Conservation (phyloP, 2,329 filamentous ascomycete species). For the Microsporum ferrugineum region DNA sequence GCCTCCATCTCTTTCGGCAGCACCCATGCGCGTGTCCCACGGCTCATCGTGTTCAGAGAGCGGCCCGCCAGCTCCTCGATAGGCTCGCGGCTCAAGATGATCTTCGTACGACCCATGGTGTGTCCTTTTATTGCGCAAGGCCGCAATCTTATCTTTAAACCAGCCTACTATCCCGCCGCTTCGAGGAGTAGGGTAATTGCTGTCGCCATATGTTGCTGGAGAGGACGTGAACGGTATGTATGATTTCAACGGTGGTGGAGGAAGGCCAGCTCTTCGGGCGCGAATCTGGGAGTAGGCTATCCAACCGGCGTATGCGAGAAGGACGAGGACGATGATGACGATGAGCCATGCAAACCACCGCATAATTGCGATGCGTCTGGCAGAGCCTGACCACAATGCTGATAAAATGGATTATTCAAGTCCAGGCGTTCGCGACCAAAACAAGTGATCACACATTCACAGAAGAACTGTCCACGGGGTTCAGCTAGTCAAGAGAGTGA, state of each 20-base stretch:
- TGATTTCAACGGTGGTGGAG: constrained; percentile 50
- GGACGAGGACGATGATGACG: constrained; percentile 49
- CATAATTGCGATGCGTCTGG: constrained; percentile 19
- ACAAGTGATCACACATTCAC: too few relatives aligned
- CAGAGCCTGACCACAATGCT: neutral
- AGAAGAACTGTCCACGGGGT: neutral
- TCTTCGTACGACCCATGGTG: constrained; percentile 62
- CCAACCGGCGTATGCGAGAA: constrained; percentile 52
- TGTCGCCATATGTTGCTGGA: constrained; percentile 35
- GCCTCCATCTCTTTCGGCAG: constrained; percentile 49
- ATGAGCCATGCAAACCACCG: constrained; percentile 39
- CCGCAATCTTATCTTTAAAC: constrained; percentile 55
- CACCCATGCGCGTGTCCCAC: constrained; percentile 70
- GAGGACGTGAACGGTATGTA: constrained; percentile 59
- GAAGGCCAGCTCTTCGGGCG: constrained; percentile 62
- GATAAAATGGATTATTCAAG: too few relatives aligned
- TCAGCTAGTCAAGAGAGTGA: neutral
- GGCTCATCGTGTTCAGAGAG: constrained; percentile 62
- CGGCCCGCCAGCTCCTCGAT: constrained; percentile 29
- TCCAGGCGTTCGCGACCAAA: too few relatives aligned
- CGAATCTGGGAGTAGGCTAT: constrained; percentile 60
- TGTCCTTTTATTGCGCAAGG: constrained; percentile 54
- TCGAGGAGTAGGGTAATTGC: constrained; percentile 39
- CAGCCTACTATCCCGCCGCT: constrained; percentile 58
- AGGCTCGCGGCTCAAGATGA: constrained; percentile 29